Evolutionary conservation across 257 asterid species (phyloP).

Genomic region (Solanum gandarillasii): DNA sequence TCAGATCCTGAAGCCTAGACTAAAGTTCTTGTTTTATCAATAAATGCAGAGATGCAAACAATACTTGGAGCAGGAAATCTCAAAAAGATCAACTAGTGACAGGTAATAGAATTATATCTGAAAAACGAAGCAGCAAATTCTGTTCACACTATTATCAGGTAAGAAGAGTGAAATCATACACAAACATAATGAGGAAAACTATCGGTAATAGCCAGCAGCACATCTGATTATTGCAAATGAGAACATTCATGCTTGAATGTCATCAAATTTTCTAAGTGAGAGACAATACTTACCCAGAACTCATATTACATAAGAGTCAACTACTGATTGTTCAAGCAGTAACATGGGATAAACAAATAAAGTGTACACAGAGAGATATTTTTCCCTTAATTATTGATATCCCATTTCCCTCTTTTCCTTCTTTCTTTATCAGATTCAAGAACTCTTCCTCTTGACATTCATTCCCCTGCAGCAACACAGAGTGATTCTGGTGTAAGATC

Average conservation of each 20-base stretch:
- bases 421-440: neutral
- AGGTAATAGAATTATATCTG: neutral
- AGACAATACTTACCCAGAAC: neutral
- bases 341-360: neutral
- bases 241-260: neutral
- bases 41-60: neutral
- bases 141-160: neutral
- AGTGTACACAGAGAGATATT: neutral
- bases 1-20: neutral
- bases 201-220: neutral
- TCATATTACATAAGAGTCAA: neutral
- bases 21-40: neutral
- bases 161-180: neutral
- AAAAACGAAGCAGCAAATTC: neutral
- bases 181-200: neutral
- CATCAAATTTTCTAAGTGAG: neutral
- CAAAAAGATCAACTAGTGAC: neutral
- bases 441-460: neutral
- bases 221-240: neutral
- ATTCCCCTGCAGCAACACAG: neutral
- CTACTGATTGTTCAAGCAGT: neutral
- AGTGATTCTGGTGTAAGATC: neutral
- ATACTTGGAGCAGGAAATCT: neutral
- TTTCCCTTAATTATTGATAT: neutral
- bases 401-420: neutral